A percentile compares a stretch with the other conserved stretches of the same genome.
Evolutionary conservation across 148 eudicot species (phyloP).

Genomic region (Gaultheria prostrata): DNA sequence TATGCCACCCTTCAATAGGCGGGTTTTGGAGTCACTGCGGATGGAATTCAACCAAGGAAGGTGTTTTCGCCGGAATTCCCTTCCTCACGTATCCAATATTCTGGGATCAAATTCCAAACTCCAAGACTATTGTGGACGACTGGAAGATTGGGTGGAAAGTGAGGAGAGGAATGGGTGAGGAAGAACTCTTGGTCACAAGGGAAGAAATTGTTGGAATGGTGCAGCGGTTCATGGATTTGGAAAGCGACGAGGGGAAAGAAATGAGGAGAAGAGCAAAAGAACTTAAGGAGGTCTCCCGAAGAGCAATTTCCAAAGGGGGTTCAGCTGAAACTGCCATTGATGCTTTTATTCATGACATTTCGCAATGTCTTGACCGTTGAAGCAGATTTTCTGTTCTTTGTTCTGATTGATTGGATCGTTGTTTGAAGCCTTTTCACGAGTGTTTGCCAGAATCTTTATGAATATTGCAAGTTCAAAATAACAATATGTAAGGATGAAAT

Average conservation of each 20-base stretch:
- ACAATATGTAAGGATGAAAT: no score
- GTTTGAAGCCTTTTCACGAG: neutral
- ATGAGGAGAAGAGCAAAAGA: constrained; percentile 11
- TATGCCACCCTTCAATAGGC: constrained; percentile 18
- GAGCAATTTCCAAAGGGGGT: neutral
- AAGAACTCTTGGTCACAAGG: constrained; percentile 22
- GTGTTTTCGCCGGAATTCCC: constrained; percentile 13
- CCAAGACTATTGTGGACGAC: constrained; percentile 51
- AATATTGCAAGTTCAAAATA: neutral
- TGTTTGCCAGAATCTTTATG: no score
- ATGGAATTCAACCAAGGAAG: constrained; percentile 23
- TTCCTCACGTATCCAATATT: constrained; percentile 17
- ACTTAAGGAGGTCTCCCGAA: neutral
- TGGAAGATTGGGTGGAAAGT: constrained; percentile 49
- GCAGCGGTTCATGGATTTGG: constrained; percentile 5
- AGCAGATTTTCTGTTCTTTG: neutral
- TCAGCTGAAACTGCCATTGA: neutral
- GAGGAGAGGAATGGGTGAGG: constrained; percentile 13
- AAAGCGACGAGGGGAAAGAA: constrained; percentile 5
- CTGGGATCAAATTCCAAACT: constrained; percentile 28
- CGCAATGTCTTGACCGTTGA: neutral
- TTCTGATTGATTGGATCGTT: neutral
- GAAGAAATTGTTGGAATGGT: neutral
- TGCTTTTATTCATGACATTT: neutral
- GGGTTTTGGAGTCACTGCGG: constrained; percentile 22